Percentiles rank a stretch among this genome's conserved stretches.
These are phyloP conservation scores for Hyphodiscus sp. DNA, from an alignment of 2,329 filamentous ascomycete species.

Conservation along the genomic window DNA sequence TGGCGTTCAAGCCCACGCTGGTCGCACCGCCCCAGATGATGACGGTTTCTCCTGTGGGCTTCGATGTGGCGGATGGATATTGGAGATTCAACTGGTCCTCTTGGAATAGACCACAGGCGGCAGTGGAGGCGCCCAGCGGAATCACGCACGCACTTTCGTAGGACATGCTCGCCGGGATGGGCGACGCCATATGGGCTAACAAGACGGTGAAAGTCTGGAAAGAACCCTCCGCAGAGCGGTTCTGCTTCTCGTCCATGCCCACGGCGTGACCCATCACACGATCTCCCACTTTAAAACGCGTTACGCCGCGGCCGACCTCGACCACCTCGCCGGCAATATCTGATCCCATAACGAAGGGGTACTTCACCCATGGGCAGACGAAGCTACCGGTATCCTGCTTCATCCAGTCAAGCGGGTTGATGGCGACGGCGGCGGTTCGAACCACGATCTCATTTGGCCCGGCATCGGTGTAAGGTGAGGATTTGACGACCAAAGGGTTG, in stretches of 20 bases:
- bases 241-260: conserved; percentile 27
- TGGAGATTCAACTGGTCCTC: too few relatives aligned
- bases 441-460: conserved; percentile 33
- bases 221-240: background rate
- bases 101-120: too few relatives aligned
- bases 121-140: too few relatives aligned
- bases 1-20: conserved; percentile 25
- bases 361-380: conserved; percentile 15
- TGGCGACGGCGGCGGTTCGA: conserved; percentile 28
- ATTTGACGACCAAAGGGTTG: background rate
- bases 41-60: conserved; percentile 9
- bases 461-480: background rate
- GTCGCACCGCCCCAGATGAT: conserved; percentile 23
- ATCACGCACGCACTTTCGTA: too few relatives aligned
- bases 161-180: background rate
- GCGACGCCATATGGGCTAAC: background rate
- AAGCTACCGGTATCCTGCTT: conserved; percentile 2
- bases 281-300: conserved; percentile 44
- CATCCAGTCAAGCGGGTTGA: conserved; percentile 2
- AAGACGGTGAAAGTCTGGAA: background rate
- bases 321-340: conserved; percentile 49
- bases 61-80: background rate
- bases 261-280: conserved; percentile 34
- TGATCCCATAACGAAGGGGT: conserved; percentile 38
- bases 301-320: conserved; percentile 37